Evolutionary conservation across 2,329 filamentous ascomycete genomes (phyloP).

Genomic region (Metarhizium humberi): DNA sequence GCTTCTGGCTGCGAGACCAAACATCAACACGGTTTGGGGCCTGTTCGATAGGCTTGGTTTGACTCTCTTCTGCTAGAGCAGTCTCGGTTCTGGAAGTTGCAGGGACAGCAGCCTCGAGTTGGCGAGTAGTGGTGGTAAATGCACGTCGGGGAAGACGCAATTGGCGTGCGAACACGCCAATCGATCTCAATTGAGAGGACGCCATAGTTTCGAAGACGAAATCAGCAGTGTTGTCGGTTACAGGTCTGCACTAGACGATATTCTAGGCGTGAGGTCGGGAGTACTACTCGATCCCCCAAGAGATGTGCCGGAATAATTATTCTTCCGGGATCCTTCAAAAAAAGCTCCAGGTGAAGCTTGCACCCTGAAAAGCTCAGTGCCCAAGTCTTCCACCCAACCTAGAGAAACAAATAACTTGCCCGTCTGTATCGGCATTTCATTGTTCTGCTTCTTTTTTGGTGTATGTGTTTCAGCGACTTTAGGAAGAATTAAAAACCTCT

Average conservation of each 20-base stretch:
- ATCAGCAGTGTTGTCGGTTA: slow-evolving; percentile 1
- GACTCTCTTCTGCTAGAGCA: slow-evolving; percentile 31
- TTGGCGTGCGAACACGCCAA: slow-evolving; percentile 33
- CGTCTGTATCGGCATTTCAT: background rate
- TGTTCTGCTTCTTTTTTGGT: background rate
- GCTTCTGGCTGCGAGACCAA: slow-evolving; percentile 82
- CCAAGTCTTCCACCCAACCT: background rate
- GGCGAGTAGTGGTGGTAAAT: slow-evolving; percentile 38
- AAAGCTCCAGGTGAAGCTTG: background rate
- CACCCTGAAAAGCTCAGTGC: background rate
- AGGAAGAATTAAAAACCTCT: background rate
- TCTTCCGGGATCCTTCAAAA: slow-evolving; percentile 1
- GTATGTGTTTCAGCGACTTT: background rate
- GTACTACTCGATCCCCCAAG: background rate
- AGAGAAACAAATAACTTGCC: background rate
- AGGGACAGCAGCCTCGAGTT: slow-evolving; percentile 34
- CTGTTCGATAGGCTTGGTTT: slow-evolving; percentile 52
- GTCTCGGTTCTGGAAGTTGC: slow-evolving; percentile 29
- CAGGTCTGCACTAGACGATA: background rate
- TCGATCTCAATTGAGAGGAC: slow-evolving; percentile 36
- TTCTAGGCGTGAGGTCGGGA: background rate
- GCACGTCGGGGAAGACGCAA: slow-evolving; percentile 34
- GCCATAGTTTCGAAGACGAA: slow-evolving; percentile 24
- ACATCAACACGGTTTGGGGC: slow-evolving; percentile 74
- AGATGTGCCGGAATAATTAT: slow-evolving; percentile 6